phyloP scores from a whole-genome alignment of 257 asterid species.

The Dorcoceras hygrometricum region DNA sequence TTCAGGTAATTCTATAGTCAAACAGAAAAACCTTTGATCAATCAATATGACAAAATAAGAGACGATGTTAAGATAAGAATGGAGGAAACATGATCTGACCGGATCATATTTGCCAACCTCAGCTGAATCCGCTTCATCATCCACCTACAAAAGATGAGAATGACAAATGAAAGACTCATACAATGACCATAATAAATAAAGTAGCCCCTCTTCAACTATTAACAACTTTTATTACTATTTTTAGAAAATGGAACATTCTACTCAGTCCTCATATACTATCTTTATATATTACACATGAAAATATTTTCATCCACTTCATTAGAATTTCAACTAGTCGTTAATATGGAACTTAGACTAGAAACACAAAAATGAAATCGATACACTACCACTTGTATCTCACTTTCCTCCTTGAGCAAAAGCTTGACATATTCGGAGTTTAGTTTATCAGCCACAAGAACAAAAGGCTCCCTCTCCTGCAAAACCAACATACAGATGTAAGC shows the following conservation, averaged over 20 bases:
- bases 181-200: neutral
- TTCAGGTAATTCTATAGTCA: constrained; percentile 28
- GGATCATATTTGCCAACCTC: constrained; percentile 41
- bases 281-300: neutral
- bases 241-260: neutral
- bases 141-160: constrained; percentile 27
- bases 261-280: neutral
- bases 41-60: neutral
- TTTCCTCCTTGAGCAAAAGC: constrained; percentile 37
- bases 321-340: neutral
- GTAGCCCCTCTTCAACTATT: neutral
- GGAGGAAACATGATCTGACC: constrained; percentile 33
- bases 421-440: constrained; percentile 34
- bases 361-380: neutral
- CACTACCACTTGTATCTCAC: constrained; percentile 33
- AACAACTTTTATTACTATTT: no score
- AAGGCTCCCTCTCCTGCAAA: constrained; percentile 43
- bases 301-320: neutral
- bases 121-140: constrained; percentile 48
- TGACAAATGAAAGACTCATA: neutral
- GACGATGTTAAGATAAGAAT: neutral
- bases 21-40: constrained; percentile 1
- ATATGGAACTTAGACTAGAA: neutral
- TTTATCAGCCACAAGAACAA: constrained; percentile 36
- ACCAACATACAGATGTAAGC: constrained; percentile 14